phyloP scores from a whole-genome alignment of 2,329 filamentous ascomycete genomes.

The Exophiala lecanii-corni region DNA sequence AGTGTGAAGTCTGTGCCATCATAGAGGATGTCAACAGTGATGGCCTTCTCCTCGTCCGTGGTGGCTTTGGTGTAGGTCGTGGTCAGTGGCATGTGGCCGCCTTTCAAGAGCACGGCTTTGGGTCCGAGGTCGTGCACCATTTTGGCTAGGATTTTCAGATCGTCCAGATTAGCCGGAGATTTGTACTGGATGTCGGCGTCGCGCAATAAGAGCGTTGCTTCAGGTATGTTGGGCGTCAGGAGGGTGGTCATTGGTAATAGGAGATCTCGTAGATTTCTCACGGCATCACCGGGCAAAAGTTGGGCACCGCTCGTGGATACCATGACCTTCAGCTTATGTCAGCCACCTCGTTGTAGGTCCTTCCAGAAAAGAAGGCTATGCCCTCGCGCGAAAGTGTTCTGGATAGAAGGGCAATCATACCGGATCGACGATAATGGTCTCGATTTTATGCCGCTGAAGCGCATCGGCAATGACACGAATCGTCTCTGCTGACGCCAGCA shows the following conservation, averaged over 20 bases:
- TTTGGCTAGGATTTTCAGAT: conserved; percentile 65
- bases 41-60: conserved; percentile 53
- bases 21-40: conserved; percentile 72
- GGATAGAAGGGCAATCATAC: conserved; percentile 43
- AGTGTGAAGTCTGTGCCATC: conserved; percentile 56
- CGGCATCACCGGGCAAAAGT: conserved; percentile 41
- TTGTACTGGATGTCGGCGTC: conserved; percentile 33
- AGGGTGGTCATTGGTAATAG: conserved; percentile 43
- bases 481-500: conserved; percentile 71
- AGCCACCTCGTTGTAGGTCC: no score
- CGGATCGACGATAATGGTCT: conserved; percentile 64
- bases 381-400: no score
- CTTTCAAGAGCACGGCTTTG: conserved; percentile 79
- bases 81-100: conserved; percentile 79
- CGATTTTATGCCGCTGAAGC: conserved; percentile 49
- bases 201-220: conserved; percentile 42
- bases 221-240: conserved; percentile 47
- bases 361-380: no score
- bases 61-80: conserved; percentile 57
- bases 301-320: conserved; percentile 52
- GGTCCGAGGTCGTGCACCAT: conserved; percentile 65
- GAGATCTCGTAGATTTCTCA: conserved; percentile 36
- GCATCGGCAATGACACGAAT: conserved; percentile 64
- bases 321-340: conserved; percentile 70
- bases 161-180: conserved; percentile 47